Base-by-base conservation (phyloP, 352 stramenopile genomes). In the Phytophthora pinifolia region DNA sequence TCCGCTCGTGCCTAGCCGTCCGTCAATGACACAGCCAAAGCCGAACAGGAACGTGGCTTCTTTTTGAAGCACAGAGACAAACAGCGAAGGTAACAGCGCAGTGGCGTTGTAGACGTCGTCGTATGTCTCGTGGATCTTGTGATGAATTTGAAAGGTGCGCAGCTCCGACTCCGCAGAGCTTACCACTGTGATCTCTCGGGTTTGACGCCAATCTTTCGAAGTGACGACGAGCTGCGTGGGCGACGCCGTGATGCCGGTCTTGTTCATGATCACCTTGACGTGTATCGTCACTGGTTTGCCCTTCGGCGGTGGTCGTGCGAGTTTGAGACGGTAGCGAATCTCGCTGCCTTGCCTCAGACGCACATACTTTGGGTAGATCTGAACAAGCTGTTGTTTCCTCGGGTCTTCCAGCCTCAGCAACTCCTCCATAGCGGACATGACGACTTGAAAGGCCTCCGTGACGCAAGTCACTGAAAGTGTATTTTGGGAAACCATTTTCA, bases 21-120 rank as follows among this genome's bases (percentile, higher is more conserved):
- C 81, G 34, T 87, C 54, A 30, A 77, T 52, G 2, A 70, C 72
- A 30, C 74, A 91, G 5, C 78, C 80, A 58, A 90, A 90, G 0
- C 73, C 61, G 41, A 89, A 91, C 2, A 91, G 64, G 45, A 91
- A 89, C 1, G 78, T 84, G 5, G 78, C 73, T 56, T 91, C 77
- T 27, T 88, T 86, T 32, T 79, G 77, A 6, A 90, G 43, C 13
- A 90, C 72, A 12, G 77, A 86, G 12, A 88, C 78, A 38, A 86
- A 88, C 8, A 88, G 65, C 0, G 78, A 88, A 25, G 78, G 78
- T 17, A 88, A 59, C 42, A 74, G 56, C 3, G 74, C 72, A 14
- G 46, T 71, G 3, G 65, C 46, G 39, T 71, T 75, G 64, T 72
- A 87, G 0, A 80, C 45, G 25, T 82, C 66, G 39, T 83, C 63